A percentile compares a stretch with the other conserved stretches of the same genome.
These are phyloP conservation scores for Peniophora sp. DNA, from an alignment of 1,284 basidiomycete genomes.

Conservation along the genomic window DNA sequence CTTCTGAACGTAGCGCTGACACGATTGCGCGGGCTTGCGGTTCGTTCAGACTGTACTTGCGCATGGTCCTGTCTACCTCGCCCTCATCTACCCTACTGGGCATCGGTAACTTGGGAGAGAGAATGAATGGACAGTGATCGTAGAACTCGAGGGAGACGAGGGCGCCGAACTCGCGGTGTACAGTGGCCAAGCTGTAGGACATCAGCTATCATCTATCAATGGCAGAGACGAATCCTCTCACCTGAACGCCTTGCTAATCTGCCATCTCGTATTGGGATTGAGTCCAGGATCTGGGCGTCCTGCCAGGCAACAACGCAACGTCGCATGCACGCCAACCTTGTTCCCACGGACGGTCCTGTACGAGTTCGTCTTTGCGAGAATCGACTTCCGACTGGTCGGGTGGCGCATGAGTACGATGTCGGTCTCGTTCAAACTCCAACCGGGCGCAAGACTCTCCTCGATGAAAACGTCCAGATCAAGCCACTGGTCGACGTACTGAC, in stretches of 20 bases:
- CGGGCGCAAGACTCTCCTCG: slow-evolving; percentile 47
- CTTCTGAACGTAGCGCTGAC: slow-evolving; percentile 64
- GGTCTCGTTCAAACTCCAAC: slow-evolving; percentile 73
- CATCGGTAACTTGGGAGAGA: slow-evolving; percentile 55
- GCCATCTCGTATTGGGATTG: slow-evolving; percentile 62
- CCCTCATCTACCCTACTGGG: slow-evolving; percentile 37
- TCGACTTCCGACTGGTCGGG: slow-evolving; percentile 35
- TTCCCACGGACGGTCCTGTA: slow-evolving; percentile 48
- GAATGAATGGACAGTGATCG: slow-evolving; percentile 65
- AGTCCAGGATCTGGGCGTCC: slow-evolving; percentile 46
- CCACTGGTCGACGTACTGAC: slow-evolving; percentile 66
- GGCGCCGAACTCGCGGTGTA: slow-evolving; percentile 89
- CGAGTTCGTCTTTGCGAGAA: slow-evolving; percentile 77
- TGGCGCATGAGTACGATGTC: slow-evolving; percentile 72
- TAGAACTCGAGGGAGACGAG: slow-evolving; percentile 80
- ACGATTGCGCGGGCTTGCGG: slow-evolving; percentile 92
- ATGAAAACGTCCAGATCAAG: slow-evolving; percentile 65
- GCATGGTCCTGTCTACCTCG: slow-evolving; percentile 66
- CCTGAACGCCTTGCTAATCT: slow-evolving; percentile 78
- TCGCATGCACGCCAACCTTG: slow-evolving; percentile 32
- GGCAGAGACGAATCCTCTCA: slow-evolving; percentile 20
- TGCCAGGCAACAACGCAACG: slow-evolving; percentile 40
- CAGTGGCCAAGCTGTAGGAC: slow-evolving; percentile 69
- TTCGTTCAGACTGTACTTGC: slow-evolving; percentile 76
- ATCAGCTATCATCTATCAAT: slow-evolving; percentile 3